Evolutionary conservation across 73 alveolate species (phyloP).

Genomic region (Paramecium octaurelia): DNA sequence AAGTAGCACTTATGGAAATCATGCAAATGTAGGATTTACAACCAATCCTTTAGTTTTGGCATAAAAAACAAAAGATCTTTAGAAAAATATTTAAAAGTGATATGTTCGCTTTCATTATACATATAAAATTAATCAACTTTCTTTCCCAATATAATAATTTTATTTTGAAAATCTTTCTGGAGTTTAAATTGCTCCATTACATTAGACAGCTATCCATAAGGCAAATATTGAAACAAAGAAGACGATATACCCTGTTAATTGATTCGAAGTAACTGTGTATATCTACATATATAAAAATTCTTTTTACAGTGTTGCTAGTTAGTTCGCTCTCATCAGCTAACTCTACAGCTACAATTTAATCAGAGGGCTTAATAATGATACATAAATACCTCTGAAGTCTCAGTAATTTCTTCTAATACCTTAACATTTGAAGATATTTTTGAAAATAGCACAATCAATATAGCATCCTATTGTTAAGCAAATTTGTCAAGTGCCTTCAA

Average conservation of each 20-base stretch:
- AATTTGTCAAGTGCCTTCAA: neutral
- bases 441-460: neutral
- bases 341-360: neutral
- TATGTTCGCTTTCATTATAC: neutral
- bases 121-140: neutral
- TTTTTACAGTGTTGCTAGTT: neutral
- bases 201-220: conserved; percentile 9
- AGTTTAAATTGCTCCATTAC: neutral
- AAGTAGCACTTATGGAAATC: neutral
- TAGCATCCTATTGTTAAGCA: neutral
- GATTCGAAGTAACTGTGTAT: conserved; percentile 6
- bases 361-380: neutral
- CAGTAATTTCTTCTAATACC: neutral
- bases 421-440: conserved; percentile 28
- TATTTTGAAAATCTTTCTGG: conserved; percentile 35
- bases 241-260: conserved; percentile 21
- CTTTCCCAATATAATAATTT: conserved; percentile 33
- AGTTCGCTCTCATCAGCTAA: neutral
- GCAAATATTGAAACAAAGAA: conserved; percentile 26
- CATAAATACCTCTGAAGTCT: neutral
- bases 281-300: neutral
- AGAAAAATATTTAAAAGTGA: neutral
- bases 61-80: neutral
- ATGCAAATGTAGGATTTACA: conserved; percentile 31
- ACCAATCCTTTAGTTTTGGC: conserved; percentile 7